A percentile compares a stretch with the other conserved stretches of the same genome.
Evolutionary conservation across 495 filamentous ascomycete species (phyloP).

Genomic region (Penicillium bovifimosum): DNA sequence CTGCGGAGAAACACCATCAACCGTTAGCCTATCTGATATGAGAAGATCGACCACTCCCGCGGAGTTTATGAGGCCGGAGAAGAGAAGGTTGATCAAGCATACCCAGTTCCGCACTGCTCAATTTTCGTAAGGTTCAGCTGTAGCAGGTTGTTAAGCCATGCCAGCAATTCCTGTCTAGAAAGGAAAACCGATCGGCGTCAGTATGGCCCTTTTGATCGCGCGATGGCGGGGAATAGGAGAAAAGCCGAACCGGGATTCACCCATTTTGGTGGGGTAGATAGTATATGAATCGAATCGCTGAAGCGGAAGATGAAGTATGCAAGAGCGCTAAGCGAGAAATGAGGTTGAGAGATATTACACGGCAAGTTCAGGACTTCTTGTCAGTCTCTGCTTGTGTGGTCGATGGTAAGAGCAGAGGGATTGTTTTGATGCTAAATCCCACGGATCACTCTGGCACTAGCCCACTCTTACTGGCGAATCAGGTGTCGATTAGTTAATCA

Average conservation of each 20-base stretch:
- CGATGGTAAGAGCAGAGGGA: slow-evolving; percentile 25
- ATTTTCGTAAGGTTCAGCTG: slow-evolving; percentile 97
- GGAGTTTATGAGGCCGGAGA: background rate
- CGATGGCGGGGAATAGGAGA: slow-evolving; percentile 14
- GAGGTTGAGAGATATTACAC: background rate
- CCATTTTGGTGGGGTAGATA: slow-evolving; percentile 48
- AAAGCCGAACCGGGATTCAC: slow-evolving; percentile 48
- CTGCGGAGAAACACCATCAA: slow-evolving; percentile 40
- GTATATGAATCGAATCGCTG: slow-evolving; percentile 6
- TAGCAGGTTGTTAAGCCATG: slow-evolving; percentile 95
- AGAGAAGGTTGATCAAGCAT: slow-evolving; percentile 41
- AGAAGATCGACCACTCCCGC: background rate
- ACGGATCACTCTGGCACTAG: slow-evolving; percentile 36
- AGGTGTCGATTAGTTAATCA: slow-evolving; percentile 17
- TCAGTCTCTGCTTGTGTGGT: slow-evolving; percentile 20
- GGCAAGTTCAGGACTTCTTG: slow-evolving; percentile 14
- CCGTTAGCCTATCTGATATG: slow-evolving; percentile 18
- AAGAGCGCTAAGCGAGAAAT: slow-evolving; percentile 6
- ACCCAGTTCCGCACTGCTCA: slow-evolving; percentile 99
- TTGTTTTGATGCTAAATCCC: slow-evolving; percentile 44
- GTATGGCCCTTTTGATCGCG: background rate
- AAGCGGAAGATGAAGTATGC: background rate
- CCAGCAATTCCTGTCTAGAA: slow-evolving; percentile 85
- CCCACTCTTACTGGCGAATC: slow-evolving; percentile 25
- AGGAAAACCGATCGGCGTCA: slow-evolving; percentile 2